phyloP scores from a whole-genome alignment of 192 early-diverging fungal species.

The Coemansia aciculifera region DNA sequence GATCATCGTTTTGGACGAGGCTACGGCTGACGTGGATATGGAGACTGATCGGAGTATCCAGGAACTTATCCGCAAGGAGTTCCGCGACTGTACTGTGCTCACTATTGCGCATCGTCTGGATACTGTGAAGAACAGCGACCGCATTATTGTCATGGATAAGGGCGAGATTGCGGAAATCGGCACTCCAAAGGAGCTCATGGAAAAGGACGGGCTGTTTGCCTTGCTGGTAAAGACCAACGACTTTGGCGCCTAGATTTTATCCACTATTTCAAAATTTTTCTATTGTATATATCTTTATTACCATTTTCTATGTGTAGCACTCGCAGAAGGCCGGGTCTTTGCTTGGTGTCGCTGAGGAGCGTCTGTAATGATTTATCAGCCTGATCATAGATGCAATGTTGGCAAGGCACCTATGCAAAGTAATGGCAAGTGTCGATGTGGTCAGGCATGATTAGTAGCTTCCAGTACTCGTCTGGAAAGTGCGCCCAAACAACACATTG shows the following conservation, averaged over 20 bases:
- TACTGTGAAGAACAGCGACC: slow-evolving; percentile 66
- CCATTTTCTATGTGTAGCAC: background rate
- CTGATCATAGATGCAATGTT: no score
- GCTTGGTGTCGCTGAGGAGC: no score
- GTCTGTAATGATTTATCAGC: no score
- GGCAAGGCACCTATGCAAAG: no score
- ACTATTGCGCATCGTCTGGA: slow-evolving; percentile 76
- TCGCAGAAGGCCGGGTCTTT: no score
- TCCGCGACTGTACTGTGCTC: slow-evolving; percentile 54
- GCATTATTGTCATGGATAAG: slow-evolving; percentile 72
- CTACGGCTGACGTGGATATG: slow-evolving; percentile 64
- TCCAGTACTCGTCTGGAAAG: no score
- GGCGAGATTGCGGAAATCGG: slow-evolving; percentile 68
- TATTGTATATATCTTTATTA: background rate
- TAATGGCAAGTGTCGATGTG: no score
- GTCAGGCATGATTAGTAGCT: no score
- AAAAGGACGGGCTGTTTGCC: slow-evolving; percentile 42
- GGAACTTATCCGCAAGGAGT: slow-evolving; percentile 53
- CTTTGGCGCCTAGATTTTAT: slow-evolving; percentile 13
- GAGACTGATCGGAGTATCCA: slow-evolving; percentile 30
- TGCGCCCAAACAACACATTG: no score
- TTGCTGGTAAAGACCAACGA: slow-evolving; percentile 23
- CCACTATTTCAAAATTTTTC: background rate
- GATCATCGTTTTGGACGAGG: slow-evolving; percentile 68
- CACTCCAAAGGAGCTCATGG: slow-evolving; percentile 59